These are phyloP conservation scores for Penicillium sp. DNA, from an alignment of 2,329 filamentous ascomycete genomes.

Conservation along the genomic window DNA sequence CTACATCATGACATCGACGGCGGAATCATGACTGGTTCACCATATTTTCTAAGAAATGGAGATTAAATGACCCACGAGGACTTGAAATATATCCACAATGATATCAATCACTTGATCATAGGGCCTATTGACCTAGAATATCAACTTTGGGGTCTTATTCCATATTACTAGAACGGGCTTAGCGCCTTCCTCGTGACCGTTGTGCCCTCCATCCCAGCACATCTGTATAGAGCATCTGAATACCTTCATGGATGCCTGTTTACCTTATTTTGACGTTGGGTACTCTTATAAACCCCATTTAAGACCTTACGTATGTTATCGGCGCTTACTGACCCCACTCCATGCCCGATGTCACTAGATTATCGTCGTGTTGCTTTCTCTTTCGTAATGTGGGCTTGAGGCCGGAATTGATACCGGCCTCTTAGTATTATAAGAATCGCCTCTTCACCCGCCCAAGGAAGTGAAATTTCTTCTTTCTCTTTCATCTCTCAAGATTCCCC, in stretches of 20 bases:
- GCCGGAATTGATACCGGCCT: slow-evolving; percentile 51
- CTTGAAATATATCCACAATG: not conserved
- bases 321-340: slow-evolving; percentile 7
- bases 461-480: slow-evolving; percentile 17
- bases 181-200: slow-evolving; percentile 30
- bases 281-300: not conserved
- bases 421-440: slow-evolving; percentile 44
- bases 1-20: slow-evolving; percentile 14
- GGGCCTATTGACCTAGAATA: not conserved
- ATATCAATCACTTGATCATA: not conserved
- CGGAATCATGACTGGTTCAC: slow-evolving; percentile 3
- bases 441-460: slow-evolving; percentile 31
- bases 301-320: not conserved
- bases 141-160: not conserved
- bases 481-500: slow-evolving; percentile 12
- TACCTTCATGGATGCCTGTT: slow-evolving; percentile 11
- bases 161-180: slow-evolving; percentile 22
- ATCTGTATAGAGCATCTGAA: slow-evolving; percentile 29
- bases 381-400: slow-evolving; percentile 43
- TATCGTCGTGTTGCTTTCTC: slow-evolving; percentile 29
- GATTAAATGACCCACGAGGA: not conserved
- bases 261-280: slow-evolving; percentile 1
- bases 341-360: slow-evolving; percentile 20
- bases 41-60: not conserved
- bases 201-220: slow-evolving; percentile 28